Evolutionary conservation across 257 asterid species (phyloP).

Genomic region (Rhazya stricta): DNA sequence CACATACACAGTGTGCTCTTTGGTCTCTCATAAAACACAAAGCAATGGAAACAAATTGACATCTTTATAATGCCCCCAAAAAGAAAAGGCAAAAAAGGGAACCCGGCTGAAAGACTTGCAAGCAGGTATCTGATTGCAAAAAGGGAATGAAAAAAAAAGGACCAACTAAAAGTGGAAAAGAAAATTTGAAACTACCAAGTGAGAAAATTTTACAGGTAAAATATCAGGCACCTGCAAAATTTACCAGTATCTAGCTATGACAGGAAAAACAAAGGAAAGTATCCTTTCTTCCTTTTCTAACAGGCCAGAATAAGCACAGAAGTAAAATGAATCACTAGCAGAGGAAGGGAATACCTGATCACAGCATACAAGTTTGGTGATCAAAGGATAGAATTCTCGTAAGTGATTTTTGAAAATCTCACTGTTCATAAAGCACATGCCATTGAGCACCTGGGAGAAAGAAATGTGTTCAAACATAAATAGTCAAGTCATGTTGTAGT

Average conservation of each 20-base stretch:
- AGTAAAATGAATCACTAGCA: neutral
- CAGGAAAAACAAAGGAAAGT: neutral
- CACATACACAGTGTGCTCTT: too few relatives aligned
- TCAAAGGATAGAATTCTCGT: slow-evolving; percentile 81
- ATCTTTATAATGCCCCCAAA: too few relatives aligned
- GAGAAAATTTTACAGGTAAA: too few relatives aligned
- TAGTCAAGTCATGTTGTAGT: neutral
- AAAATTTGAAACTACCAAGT: neutral
- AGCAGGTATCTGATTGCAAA: too few relatives aligned
- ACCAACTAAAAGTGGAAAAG: too few relatives aligned
- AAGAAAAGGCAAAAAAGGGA: too few relatives aligned
- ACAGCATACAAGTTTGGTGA: slow-evolving; percentile 88
- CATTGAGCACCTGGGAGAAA: slow-evolving; percentile 72
- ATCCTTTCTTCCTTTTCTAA: neutral
- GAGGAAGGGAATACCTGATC: slow-evolving; percentile 69
- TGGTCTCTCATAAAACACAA: too few relatives aligned
- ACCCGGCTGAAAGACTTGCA: too few relatives aligned
- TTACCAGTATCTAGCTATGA: neutral
- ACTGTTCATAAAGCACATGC: slow-evolving; percentile 80
- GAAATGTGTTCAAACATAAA: neutral
- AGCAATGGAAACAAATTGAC: too few relatives aligned
- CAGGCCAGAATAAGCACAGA: neutral
- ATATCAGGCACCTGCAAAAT: neutral
- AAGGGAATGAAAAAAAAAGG: too few relatives aligned
- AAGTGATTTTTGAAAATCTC: slow-evolving; percentile 74